phyloP scores from a whole-genome alignment of 805 yeast species.

The Pichia nanzhaoensis region DNA sequence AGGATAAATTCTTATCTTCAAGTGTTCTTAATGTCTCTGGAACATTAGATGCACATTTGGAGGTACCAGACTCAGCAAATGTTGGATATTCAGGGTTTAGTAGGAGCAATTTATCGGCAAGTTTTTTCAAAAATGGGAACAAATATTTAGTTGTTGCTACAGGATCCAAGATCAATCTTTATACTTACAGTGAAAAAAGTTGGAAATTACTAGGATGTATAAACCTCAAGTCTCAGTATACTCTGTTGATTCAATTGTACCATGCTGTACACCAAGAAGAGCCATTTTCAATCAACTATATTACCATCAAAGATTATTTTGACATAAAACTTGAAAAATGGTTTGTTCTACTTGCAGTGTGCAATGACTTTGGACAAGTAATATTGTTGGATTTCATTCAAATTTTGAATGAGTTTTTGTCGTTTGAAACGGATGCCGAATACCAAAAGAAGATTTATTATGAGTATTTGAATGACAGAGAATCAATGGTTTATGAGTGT shows the following conservation, averaged over 20 bases:
- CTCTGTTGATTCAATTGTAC: neutral
- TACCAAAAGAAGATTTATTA: neutral
- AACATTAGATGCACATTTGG: neutral
- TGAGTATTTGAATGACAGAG: neutral
- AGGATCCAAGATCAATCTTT: neutral
- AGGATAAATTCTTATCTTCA: neutral
- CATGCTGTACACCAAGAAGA: neutral
- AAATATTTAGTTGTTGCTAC: constrained; percentile 1
- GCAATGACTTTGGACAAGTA: constrained; percentile 6
- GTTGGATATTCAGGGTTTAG: neutral
- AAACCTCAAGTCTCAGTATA: neutral
- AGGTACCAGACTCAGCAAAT: neutral
- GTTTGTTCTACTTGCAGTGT: constrained; percentile 1
- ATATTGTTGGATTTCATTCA: neutral
- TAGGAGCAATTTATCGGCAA: constrained; percentile 3
- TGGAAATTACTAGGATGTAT: neutral
- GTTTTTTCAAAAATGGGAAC: neutral
- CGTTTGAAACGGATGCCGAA: neutral
- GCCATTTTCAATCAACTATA: constrained; percentile 2
- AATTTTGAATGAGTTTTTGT: neutral
- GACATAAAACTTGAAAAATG: neutral
- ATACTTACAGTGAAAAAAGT: neutral
- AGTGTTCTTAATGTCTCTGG: neutral
- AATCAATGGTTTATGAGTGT: neutral
- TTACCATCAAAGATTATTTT: neutral